Conservation (phyloP, 164 flowering plant genomes). For the Platanus orientalis region DNA sequence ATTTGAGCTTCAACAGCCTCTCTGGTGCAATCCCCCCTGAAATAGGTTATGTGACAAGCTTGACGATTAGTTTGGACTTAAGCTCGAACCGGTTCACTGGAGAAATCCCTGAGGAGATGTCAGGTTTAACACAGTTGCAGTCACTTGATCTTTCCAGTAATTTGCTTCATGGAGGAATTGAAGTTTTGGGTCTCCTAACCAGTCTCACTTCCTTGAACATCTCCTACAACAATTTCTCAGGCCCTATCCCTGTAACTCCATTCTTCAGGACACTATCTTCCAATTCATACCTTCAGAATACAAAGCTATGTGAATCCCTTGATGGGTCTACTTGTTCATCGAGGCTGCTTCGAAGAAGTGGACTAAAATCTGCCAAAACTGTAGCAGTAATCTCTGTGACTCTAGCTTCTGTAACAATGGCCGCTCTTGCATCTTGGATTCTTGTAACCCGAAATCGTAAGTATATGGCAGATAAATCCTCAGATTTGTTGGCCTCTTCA, state of each 20-base stretch:
- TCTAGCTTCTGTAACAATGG: constrained; percentile 50
- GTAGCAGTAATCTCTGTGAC: constrained; percentile 50
- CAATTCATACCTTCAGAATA: constrained; percentile 56
- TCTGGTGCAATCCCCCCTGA: constrained; percentile 82
- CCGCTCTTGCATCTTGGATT: constrained; percentile 56
- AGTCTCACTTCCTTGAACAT: constrained; percentile 81
- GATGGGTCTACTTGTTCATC: constrained; percentile 82
- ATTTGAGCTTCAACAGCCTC: constrained; percentile 77
- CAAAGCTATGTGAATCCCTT: constrained; percentile 57
- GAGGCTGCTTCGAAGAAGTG: constrained; percentile 24
- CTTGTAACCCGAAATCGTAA: constrained; percentile 45
- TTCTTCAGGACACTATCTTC: constrained; percentile 68
- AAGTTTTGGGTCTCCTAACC: constrained; percentile 54
- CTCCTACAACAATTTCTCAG: constrained; percentile 88
- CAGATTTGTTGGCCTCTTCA: constrained; percentile 28
- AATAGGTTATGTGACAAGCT: constrained; percentile 68
- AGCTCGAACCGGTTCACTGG: constrained; percentile 71
- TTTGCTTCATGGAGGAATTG: constrained; percentile 55
- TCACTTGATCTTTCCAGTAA: constrained; percentile 86
- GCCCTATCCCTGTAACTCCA: constrained; percentile 82
- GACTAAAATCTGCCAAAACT: constrained; percentile 58
- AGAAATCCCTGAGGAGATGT: constrained; percentile 65
- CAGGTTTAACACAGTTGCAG: constrained; percentile 72
- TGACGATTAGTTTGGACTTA: constrained; percentile 80
- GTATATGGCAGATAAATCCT: constrained; percentile 45